phyloP scores from a whole-genome alignment of 2,329 filamentous ascomycete genomes.

The Golovinomyces cichoracearum region DNA sequence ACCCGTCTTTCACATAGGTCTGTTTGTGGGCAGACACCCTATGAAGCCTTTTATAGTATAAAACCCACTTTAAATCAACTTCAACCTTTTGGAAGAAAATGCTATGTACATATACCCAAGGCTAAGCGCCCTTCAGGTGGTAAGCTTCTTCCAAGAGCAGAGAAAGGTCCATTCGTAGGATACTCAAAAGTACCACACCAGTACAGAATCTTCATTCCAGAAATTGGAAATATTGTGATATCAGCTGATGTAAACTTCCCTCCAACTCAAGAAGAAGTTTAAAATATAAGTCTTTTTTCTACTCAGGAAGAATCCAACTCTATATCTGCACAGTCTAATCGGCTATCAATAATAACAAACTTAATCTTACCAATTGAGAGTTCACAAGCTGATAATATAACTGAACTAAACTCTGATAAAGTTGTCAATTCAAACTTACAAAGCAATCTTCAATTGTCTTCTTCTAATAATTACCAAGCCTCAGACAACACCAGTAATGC shows the following conservation, averaged over 20 bases:
- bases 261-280: not conserved
- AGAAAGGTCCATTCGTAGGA: not conserved
- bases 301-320: not conserved
- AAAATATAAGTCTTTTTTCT: not conserved
- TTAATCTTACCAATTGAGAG: not conserved
- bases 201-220: not conserved
- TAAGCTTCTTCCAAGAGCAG: not conserved
- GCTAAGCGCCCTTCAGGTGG: not conserved
- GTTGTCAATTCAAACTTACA: too few relatives aligned
- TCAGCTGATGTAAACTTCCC: not conserved
- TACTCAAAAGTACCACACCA: not conserved
- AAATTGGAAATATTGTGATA: not conserved
- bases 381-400: not conserved
- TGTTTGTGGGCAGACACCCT: not conserved
- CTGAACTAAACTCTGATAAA: too few relatives aligned
- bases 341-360: too few relatives aligned
- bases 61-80: not conserved
- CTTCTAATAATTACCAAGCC: not conserved
- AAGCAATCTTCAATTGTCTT: too few relatives aligned
- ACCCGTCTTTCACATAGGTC: not conserved
- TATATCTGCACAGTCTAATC: not conserved
- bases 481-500: not conserved
- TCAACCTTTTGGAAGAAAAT: not conserved
- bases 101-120: not conserved
- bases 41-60: not conserved